These are phyloP conservation scores for Saccharomycopsis olivae DNA, from an alignment of 805 yeast species.

Conservation along the genomic window DNA sequence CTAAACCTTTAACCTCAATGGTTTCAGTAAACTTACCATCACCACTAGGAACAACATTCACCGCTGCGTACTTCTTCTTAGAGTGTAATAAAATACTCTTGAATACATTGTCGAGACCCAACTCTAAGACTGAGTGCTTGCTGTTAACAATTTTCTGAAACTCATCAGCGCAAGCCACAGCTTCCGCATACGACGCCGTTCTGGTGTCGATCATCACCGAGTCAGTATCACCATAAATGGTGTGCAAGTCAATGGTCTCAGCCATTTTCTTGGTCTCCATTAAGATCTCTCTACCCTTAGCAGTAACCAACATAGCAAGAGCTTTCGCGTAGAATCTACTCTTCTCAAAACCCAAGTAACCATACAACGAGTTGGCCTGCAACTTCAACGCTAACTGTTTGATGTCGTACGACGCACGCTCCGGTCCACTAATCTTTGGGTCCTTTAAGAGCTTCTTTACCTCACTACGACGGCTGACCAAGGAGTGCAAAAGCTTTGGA, in stretches of 20 bases:
- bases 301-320: constrained; percentile 88
- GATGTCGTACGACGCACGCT: constrained; percentile 80
- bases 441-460: constrained; percentile 80
- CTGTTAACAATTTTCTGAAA: constrained; percentile 84
- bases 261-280: constrained; percentile 91
- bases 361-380: constrained; percentile 99
- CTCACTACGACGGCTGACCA: constrained; percentile 86
- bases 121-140: constrained; percentile 76
- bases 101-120: constrained; percentile 91
- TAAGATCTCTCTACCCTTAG: constrained; percentile 89
- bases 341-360: constrained; percentile 87
- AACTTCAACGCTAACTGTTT: constrained; percentile 92
- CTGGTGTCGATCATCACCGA: constrained; percentile 98
- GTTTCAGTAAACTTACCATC: constrained; percentile 46
- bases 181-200: constrained; percentile 54
- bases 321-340: constrained; percentile 95
- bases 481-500: constrained; percentile 70
- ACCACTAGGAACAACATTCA: constrained; percentile 23
- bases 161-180: constrained; percentile 71
- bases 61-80: constrained; percentile 70
- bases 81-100: constrained; percentile 76
- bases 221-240: constrained; percentile 97
- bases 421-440: constrained; percentile 50
- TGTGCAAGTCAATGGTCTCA: constrained; percentile 70
- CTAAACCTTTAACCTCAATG: constrained; percentile 91